phyloP scores from a whole-genome alignment of 352 stramenopile species.

The Globisporangium acanthophoron region DNA sequence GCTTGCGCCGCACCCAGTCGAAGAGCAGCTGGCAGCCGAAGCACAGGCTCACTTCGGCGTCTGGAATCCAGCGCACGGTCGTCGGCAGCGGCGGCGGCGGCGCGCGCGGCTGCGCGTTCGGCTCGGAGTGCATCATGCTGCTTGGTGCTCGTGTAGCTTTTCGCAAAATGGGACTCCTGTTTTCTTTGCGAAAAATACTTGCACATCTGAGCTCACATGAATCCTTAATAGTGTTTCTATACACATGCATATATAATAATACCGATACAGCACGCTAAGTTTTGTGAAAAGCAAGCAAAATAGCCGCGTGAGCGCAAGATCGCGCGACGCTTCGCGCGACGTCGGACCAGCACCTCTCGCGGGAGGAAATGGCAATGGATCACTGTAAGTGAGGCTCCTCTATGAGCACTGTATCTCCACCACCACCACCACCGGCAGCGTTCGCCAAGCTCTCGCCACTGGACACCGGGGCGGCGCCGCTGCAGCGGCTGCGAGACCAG shows the following conservation, averaged over 20 bases:
- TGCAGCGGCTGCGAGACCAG: conserved; percentile 29
- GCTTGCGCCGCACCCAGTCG: conserved; percentile 86
- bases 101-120: background rate
- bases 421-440: background rate
- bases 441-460: conserved; percentile 9
- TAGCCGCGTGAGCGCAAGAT: background rate
- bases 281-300: background rate
- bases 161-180: background rate
- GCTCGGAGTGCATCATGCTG: conserved; percentile 9
- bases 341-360: background rate
- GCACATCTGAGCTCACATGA: no score
- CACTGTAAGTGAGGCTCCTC: no score
- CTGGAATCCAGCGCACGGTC: conserved; percentile 80
- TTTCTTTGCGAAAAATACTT: background rate
- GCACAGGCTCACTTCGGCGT: conserved; percentile 77
- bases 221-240: no score
- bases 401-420: background rate
- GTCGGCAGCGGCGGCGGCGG: conserved; percentile 21
- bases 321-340: background rate
- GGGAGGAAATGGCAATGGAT: no score
- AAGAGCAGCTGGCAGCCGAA: conserved; percentile 77
- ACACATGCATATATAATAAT: background rate
- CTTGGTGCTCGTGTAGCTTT: background rate
- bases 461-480: conserved; percentile 5
- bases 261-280: background rate